Conservation (phyloP, 257 asterid genomes). For the Solanum chilense region DNA sequence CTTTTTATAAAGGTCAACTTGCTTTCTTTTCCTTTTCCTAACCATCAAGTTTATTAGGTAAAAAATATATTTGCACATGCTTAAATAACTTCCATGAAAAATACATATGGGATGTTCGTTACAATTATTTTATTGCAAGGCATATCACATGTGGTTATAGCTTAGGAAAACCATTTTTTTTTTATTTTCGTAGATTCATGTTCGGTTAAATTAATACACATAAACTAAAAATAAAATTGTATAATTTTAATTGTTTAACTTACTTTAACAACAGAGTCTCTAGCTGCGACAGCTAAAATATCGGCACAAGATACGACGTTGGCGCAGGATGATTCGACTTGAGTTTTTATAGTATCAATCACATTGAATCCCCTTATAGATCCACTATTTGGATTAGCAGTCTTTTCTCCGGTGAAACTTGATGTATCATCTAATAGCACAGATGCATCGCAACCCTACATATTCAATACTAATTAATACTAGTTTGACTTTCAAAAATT, state of each 20-base stretch:
- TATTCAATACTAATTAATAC: too few species aligned
- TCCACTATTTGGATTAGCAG: neutral
- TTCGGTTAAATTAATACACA: too few species aligned
- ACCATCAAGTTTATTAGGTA: neutral
- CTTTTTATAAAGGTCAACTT: neutral
- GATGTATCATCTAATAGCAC: neutral
- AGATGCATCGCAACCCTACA: neutral
- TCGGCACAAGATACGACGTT: neutral
- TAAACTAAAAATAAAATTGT: too few species aligned
- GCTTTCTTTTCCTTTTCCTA: neutral
- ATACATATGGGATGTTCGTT: neutral
- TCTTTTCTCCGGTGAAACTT: neutral
- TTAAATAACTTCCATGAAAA: too few species aligned
- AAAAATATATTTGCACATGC: too few species aligned
- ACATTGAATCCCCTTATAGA: neutral
- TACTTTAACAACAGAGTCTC: neutral
- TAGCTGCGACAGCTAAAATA: neutral
- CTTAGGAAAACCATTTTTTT: neutral
- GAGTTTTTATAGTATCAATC: neutral
- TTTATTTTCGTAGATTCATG: too few species aligned
- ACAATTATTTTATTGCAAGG: neutral
- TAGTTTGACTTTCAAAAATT: too few species aligned
- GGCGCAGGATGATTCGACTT: neutral
- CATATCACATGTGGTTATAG: neutral
- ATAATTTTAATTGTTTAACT: neutral